Conservation (phyloP, 192 early-diverging fungal species). For the Backusella circina region DNA sequence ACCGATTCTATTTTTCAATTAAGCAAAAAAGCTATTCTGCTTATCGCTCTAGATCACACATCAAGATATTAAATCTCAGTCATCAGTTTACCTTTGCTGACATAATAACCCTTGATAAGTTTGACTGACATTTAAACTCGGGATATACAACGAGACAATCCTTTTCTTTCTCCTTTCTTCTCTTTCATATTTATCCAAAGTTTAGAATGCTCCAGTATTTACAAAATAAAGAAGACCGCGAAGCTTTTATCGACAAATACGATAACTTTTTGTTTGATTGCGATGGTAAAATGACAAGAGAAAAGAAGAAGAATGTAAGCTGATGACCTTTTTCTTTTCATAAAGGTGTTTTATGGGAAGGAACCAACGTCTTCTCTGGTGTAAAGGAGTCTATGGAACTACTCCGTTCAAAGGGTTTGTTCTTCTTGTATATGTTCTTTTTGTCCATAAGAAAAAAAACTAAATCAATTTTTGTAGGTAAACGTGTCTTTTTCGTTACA, state of each 20-base stretch:
- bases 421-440: neutral
- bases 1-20: neutral
- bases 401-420: conserved; percentile 62
- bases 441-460: neutral
- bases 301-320: neutral
- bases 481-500: conserved; percentile 93
- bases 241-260: conserved; percentile 65
- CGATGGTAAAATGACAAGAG: conserved; percentile 65
- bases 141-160: neutral
- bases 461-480: conserved; percentile 45
- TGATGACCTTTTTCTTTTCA: neutral
- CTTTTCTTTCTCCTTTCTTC: neutral
- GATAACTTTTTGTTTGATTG: conserved; percentile 98
- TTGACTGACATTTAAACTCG: neutral
- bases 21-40: neutral
- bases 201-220: conserved; percentile 5
- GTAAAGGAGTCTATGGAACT: conserved; percentile 69
- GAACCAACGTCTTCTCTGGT: conserved; percentile 60
- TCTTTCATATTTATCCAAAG: neutral
- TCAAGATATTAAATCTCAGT: neutral
- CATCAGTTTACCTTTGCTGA: neutral
- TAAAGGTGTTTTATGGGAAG: conserved; percentile 90
- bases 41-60: neutral
- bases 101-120: neutral
- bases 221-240: conserved; percentile 37